phyloP scores from a whole-genome alignment of 768 basidiomycete genomes.

The Xerocomus spinulosus region DNA sequence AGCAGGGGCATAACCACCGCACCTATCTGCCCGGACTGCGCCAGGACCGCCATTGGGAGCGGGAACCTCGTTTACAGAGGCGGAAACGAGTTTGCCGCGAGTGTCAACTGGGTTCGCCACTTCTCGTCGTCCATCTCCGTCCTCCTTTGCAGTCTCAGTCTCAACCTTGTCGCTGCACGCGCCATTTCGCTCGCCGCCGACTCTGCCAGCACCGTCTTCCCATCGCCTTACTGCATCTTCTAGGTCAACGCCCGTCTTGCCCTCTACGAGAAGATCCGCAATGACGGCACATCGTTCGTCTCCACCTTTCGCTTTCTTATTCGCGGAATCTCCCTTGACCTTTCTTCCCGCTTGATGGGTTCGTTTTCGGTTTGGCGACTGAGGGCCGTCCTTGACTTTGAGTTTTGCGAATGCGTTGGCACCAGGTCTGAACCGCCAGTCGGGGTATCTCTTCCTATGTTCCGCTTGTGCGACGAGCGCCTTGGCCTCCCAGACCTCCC shows the following conservation, averaged over 20 bases:
- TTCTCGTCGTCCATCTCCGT: constrained; percentile 25
- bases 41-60: background rate
- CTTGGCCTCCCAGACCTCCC: constrained; percentile 73
- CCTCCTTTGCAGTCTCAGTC: constrained; percentile 5
- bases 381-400: constrained; percentile 40
- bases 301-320: constrained; percentile 28
- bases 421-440: constrained; percentile 80
- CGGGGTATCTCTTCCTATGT: constrained; percentile 69
- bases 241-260: constrained; percentile 60
- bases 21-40: background rate
- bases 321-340: constrained; percentile 28
- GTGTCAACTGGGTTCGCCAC: constrained; percentile 5
- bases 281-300: constrained; percentile 64
- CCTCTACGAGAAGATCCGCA: constrained; percentile 59
- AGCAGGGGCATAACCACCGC: constrained; percentile 2
- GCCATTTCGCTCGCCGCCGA: constrained; percentile 2
- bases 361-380: constrained; percentile 26
- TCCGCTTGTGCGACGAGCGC: constrained; percentile 67
- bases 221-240: constrained; percentile 58
- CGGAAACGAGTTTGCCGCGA: constrained; percentile 6
- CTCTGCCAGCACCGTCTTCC: constrained; percentile 19
- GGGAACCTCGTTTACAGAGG: background rate
- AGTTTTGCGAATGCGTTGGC: constrained; percentile 39
- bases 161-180: background rate
- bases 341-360: constrained; percentile 26